Evolutionary conservation across 306 rosid genomes (phyloP).

Genomic region (Vachellia collinsii): DNA sequence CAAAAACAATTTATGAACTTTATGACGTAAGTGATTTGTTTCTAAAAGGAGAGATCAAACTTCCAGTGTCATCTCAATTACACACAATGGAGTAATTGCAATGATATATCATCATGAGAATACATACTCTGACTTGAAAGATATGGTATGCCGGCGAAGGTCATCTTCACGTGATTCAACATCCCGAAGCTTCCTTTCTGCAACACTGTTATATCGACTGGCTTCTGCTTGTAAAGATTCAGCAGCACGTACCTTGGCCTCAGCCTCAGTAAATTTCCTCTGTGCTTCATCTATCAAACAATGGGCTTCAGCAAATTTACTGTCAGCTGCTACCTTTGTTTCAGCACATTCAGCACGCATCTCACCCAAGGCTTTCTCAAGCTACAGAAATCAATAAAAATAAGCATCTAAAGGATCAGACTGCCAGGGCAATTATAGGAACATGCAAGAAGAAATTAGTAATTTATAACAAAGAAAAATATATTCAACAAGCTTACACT

Average conservation of each 20-base stretch:
- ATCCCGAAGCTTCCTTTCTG: slow-evolving; percentile 90
- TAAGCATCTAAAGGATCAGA: slow-evolving; percentile 1
- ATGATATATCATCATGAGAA: neutral
- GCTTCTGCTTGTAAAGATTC: slow-evolving; percentile 86
- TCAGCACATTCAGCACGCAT: slow-evolving; percentile 94
- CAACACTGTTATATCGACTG: slow-evolving; percentile 56
- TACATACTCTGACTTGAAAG: slow-evolving; percentile 86
- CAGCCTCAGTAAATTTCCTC: slow-evolving; percentile 68
- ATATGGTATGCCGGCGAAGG: slow-evolving; percentile 66
- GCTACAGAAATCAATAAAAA: slow-evolving; percentile 49
- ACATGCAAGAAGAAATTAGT: slow-evolving; percentile 1
- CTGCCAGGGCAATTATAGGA: neutral
- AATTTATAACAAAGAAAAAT: neutral
- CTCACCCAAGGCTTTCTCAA: slow-evolving; percentile 92
- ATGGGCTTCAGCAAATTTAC: slow-evolving; percentile 73
- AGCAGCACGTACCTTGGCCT: slow-evolving; percentile 65
- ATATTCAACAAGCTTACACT: slow-evolving; percentile 71
- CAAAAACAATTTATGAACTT: slow-evolving; percentile 16
- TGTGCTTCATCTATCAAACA: slow-evolving; percentile 71
- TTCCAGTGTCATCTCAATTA: slow-evolving; percentile 5
- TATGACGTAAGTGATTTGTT: slow-evolving; percentile 11
- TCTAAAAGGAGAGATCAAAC: slow-evolving; percentile 6
- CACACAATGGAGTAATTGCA: slow-evolving; percentile 8
- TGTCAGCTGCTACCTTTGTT: slow-evolving; percentile 85
- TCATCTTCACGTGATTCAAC: slow-evolving; percentile 95